These are phyloP conservation scores for Coemansia sp. DNA, from an alignment of 192 early-diverging fungal species.

Conservation along the genomic window DNA sequence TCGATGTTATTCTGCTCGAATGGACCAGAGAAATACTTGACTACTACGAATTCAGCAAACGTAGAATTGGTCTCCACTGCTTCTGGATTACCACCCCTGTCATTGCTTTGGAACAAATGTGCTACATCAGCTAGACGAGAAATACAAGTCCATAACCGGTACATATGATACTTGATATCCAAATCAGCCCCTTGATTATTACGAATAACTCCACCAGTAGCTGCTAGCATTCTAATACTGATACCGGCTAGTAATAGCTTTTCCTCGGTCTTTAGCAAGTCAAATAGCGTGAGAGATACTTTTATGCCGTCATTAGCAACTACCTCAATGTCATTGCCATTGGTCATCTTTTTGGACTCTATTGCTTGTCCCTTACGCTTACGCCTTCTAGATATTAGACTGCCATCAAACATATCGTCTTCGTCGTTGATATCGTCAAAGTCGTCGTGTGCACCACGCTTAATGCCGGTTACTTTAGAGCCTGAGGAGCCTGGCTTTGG, in stretches of 20 bases:
- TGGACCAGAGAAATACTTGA: constrained; percentile 22
- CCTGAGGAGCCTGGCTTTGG: not conserved
- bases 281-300: constrained; percentile 35
- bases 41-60: constrained; percentile 52
- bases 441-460: not conserved
- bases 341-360: not conserved
- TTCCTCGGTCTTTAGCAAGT: constrained; percentile 44
- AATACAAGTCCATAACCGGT: constrained; percentile 53
- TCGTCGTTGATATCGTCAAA: not conserved
- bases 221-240: constrained; percentile 42
- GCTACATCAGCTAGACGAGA: constrained; percentile 15
- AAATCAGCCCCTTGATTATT: constrained; percentile 11
- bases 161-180: constrained; percentile 48
- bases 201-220: constrained; percentile 39
- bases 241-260: constrained; percentile 45
- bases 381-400: constrained; percentile 13
- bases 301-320: constrained; percentile 25
- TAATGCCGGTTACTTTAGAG: not conserved
- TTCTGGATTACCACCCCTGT: not conserved
- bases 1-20: constrained; percentile 37
- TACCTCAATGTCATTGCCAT: constrained; percentile 12
- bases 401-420: not conserved
- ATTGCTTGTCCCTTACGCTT: constrained; percentile 24
- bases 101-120: constrained; percentile 7
- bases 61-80: not conserved